Conservation (phyloP, 768 basidiomycete genomes). For the Collybia nuda region DNA sequence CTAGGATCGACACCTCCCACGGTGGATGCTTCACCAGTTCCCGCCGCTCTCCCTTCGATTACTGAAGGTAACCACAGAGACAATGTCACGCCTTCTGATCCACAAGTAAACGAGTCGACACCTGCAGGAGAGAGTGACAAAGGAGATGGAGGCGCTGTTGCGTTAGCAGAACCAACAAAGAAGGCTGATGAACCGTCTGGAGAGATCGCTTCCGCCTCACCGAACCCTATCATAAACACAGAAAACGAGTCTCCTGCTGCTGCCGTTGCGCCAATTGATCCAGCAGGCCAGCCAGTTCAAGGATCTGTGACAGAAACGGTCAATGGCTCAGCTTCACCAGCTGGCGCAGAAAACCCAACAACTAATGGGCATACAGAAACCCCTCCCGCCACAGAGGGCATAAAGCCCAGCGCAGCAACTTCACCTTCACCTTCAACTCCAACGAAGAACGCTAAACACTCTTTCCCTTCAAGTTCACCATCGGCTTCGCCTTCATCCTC, state of each 20-base stretch:
- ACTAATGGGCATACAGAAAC: slow-evolving; percentile 5
- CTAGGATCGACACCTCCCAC: too few relatives aligned
- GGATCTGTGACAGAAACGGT: slow-evolving; percentile 4
- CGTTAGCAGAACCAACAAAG: slow-evolving; percentile 3
- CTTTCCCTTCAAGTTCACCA: slow-evolving; percentile 22
- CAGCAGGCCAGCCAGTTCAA: slow-evolving; percentile 4
- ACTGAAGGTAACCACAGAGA: too few relatives aligned
- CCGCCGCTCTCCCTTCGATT: too few relatives aligned
- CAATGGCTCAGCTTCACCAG: neutral
- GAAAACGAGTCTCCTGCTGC: slow-evolving; percentile 3
- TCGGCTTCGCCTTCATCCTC: slow-evolving; percentile 28
- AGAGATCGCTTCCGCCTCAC: too few relatives aligned
- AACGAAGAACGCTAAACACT: slow-evolving; percentile 14
- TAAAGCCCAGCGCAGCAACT: slow-evolving; percentile 12
- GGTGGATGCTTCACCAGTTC: too few relatives aligned
- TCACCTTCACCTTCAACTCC: slow-evolving; percentile 19
- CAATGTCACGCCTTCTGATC: neutral
- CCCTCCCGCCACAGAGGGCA: slow-evolving; percentile 1
- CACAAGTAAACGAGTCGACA: neutral
- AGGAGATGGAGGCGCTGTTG: neutral
- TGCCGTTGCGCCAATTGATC: neutral
- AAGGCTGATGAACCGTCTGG: neutral
- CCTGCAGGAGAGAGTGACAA: neutral
- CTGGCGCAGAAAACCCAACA: neutral
- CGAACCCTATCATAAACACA: neutral